Percentiles rank a stretch among this genome's conserved stretches.
phyloP scores from a whole-genome alignment of 2,329 filamentous ascomycete genomes.

The Lasiodiplodia sp. region DNA sequence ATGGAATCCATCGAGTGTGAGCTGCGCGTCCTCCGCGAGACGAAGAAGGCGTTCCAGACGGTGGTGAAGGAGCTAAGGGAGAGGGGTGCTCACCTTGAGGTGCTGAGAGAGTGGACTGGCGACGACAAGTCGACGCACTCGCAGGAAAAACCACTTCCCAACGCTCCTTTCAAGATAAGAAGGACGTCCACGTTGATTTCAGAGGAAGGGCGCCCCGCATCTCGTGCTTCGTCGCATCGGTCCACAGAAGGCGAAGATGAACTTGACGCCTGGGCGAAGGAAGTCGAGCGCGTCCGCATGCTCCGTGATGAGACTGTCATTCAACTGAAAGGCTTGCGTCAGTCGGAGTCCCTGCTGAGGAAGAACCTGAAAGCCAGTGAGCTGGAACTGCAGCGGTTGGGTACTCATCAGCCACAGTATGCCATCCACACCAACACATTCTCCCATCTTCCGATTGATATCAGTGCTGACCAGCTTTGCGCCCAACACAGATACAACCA shows the following conservation, averaged over 20 bases:
- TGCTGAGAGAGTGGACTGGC: slow-evolving; percentile 37
- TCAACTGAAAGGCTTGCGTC: slow-evolving; percentile 44
- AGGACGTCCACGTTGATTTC: slow-evolving; percentile 19
- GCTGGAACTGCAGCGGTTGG: slow-evolving; percentile 42
- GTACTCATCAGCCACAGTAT: slow-evolving; percentile 21
- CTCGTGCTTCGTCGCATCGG: slow-evolving; percentile 2
- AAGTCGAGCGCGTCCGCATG: slow-evolving; percentile 45
- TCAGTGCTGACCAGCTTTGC: background rate
- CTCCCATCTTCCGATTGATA: background rate
- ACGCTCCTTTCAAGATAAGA: background rate
- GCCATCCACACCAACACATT: background rate
- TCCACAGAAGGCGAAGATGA: slow-evolving; percentile 34
- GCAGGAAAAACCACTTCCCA: slow-evolving; percentile 15
- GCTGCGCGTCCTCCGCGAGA: slow-evolving; percentile 38
- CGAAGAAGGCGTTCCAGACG: slow-evolving; percentile 42
- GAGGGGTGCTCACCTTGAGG: slow-evolving; percentile 38
- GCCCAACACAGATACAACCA: background rate
- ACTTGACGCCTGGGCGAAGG: slow-evolving; percentile 41
- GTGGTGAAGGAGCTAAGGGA: slow-evolving; percentile 42
- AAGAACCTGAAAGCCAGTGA: slow-evolving; percentile 43
- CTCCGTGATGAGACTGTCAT: slow-evolving; percentile 43
- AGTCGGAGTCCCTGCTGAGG: slow-evolving; percentile 40
- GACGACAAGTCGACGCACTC: background rate
- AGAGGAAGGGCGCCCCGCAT: background rate
- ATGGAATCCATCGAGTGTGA: slow-evolving; percentile 42